A percentile compares a stretch with the other conserved stretches of the same genome.
These are phyloP conservation scores for Paraglomus occultum DNA, from an alignment of 192 early-diverging fungal genomes.

Conservation along the genomic window DNA sequence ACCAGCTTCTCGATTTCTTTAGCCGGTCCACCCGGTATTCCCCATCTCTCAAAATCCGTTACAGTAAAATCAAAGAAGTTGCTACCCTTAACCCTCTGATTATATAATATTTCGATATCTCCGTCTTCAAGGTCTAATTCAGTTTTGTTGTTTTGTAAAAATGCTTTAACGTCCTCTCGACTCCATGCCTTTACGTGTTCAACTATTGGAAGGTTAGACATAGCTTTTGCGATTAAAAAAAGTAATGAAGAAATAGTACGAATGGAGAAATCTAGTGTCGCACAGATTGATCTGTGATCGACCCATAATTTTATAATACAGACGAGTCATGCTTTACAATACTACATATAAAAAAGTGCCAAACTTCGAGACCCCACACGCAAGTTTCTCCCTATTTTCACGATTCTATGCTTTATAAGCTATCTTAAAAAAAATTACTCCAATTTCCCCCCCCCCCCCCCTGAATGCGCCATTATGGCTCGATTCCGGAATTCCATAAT, in stretches of 20 bases:
- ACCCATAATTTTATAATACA: too few species aligned
- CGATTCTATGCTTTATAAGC: too few species aligned
- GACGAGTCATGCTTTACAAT: too few species aligned
- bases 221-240: too few species aligned
- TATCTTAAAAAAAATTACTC: too few species aligned
- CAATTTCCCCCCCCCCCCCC: too few species aligned
- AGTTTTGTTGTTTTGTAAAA: slow-evolving; percentile 13
- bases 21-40: slow-evolving; percentile 10
- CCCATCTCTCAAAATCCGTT: slow-evolving; percentile 5
- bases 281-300: too few species aligned
- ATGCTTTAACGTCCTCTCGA: slow-evolving; percentile 19
- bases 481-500: neutral
- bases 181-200: neutral
- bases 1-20: slow-evolving; percentile 3
- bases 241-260: neutral
- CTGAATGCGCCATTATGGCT: slow-evolving; percentile 11
- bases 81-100: slow-evolving; percentile 4
- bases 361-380: too few species aligned
- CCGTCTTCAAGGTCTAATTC: slow-evolving; percentile 11
- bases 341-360: too few species aligned
- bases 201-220: slow-evolving; percentile 4
- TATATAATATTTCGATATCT: slow-evolving; percentile 19
- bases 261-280: too few species aligned
- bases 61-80: neutral
- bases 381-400: too few species aligned